Conservation (phyloP, 768 basidiomycete genomes). For the Arthromyces matolae region DNA sequence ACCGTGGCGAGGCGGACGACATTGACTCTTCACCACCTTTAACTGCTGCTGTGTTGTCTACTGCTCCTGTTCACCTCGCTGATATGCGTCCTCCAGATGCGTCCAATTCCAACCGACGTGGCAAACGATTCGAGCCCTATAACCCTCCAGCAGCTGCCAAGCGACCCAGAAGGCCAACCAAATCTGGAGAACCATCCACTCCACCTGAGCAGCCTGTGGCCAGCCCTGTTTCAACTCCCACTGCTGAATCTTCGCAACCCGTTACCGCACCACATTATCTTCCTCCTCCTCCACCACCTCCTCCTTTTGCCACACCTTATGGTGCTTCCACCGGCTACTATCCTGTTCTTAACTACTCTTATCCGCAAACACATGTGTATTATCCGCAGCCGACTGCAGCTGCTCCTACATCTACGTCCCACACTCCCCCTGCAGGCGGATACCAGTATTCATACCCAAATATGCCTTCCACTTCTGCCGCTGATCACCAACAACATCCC, state of each 20-base stretch:
- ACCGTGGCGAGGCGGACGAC: slow-evolving; percentile 82
- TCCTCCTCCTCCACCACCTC: neutral
- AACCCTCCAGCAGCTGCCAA: slow-evolving; percentile 8
- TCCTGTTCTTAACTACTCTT: slow-evolving; percentile 13
- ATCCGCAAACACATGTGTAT: slow-evolving; percentile 11
- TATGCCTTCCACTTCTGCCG: neutral
- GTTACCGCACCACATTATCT: neutral
- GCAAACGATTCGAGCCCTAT: slow-evolving; percentile 18
- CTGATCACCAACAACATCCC: neutral
- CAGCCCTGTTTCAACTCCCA: neutral
- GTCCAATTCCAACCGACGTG: slow-evolving; percentile 8
- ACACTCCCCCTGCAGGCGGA: neutral
- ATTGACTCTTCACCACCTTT: slow-evolving; percentile 42
- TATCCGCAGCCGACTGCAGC: slow-evolving; percentile 3
- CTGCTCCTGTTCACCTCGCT: slow-evolving; percentile 46
- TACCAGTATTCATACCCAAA: slow-evolving; percentile 6
- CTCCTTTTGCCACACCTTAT: slow-evolving; percentile 3
- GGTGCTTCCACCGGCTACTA: slow-evolving; percentile 9
- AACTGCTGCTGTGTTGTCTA: slow-evolving; percentile 39
- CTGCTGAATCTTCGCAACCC: slow-evolving; percentile 5
- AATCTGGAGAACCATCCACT: slow-evolving; percentile 10
- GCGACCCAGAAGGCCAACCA: slow-evolving; percentile 14
- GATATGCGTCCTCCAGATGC: slow-evolving; percentile 41
- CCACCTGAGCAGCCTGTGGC: slow-evolving; percentile 11
- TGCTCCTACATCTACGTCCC: slow-evolving; percentile 1